These are phyloP conservation scores for Botrytis aclada DNA, from an alignment of 2,329 filamentous ascomycete genomes.

Conservation along the genomic window DNA sequence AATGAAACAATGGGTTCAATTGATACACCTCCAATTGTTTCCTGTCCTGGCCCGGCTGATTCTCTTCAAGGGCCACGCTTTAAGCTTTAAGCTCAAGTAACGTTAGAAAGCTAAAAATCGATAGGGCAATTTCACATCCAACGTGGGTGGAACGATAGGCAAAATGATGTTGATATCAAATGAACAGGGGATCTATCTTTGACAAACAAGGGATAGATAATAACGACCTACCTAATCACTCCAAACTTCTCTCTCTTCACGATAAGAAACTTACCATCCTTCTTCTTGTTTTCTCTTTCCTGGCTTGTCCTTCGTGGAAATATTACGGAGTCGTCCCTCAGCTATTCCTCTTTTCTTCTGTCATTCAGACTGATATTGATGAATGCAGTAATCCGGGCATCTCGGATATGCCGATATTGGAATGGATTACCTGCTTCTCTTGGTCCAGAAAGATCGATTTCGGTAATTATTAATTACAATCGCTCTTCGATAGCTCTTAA, in stretches of 20 bases:
- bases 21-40: neutral
- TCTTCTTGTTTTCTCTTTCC: neutral
- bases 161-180: neutral
- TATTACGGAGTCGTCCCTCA: neutral
- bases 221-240: neutral
- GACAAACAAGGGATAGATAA: neutral
- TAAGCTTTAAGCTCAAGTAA: neutral
- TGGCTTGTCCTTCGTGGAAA: neutral
- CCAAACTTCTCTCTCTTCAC: neutral
- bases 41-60: neutral
- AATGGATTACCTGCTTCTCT: neutral
- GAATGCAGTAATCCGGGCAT: neutral
- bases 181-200: neutral
- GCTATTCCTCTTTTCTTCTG: neutral
- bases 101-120: neutral
- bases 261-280: neutral
- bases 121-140: neutral
- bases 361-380: neutral
- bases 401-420: constrained; percentile 1
- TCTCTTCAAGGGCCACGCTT: neutral
- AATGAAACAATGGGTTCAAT: neutral
- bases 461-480: neutral
- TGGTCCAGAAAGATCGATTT: neutral
- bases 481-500: neutral
- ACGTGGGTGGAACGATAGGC: neutral